A percentile compares a stretch with the other conserved stretches of the same genome.
These are phyloP conservation scores for Pythium rhizo-oryzae DNA, from an alignment of 352 stramenopile genomes.

Conservation along the genomic window DNA sequence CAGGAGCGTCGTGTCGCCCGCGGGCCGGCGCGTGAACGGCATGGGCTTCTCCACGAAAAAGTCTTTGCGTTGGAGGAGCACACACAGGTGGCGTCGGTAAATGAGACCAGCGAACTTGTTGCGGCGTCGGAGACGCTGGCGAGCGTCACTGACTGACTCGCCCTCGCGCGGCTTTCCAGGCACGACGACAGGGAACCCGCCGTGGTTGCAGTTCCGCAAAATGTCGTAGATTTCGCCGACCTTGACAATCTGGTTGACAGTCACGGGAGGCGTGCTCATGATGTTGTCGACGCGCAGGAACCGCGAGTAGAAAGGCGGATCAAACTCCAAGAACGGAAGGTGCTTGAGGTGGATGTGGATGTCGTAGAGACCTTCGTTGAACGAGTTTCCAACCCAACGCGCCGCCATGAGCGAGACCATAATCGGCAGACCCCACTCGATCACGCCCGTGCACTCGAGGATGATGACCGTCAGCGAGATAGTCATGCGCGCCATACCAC, in stretches of 20 bases:
- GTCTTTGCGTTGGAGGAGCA: conserved; percentile 85
- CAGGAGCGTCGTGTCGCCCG: conserved; percentile 75
- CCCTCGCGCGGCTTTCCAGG: conserved; percentile 41
- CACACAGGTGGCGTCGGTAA: conserved; percentile 72
- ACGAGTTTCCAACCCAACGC: conserved; percentile 97
- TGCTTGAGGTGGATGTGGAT: conserved; percentile 98
- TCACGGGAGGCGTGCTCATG: conserved; percentile 68
- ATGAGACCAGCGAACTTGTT: conserved; percentile 78
- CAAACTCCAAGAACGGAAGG: conserved; percentile 97
- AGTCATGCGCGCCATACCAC: conserved; percentile 97
- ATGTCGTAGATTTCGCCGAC: conserved; percentile 83
- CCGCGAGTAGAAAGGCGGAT: conserved; percentile 85
- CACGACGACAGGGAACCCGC: conserved; percentile 76
- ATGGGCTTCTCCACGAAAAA: conserved; percentile 81
- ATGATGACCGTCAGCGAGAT: conserved; percentile 99
- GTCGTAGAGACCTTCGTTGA: conserved; percentile 99
- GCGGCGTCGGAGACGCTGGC: conserved; percentile 22
- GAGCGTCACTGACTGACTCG: conserved; percentile 31
- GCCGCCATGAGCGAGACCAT: conserved; percentile 98
- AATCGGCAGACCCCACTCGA: conserved; percentile 98
- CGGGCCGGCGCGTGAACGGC: conserved; percentile 78
- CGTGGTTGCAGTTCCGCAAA: conserved; percentile 66
- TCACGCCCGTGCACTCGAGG: conserved; percentile 98
- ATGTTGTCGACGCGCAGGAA: conserved; percentile 82
- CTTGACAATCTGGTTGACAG: conserved; percentile 71